These are phyloP conservation scores for Glycine tomentella DNA, from an alignment of 306 rosid genomes.

Conservation along the genomic window DNA sequence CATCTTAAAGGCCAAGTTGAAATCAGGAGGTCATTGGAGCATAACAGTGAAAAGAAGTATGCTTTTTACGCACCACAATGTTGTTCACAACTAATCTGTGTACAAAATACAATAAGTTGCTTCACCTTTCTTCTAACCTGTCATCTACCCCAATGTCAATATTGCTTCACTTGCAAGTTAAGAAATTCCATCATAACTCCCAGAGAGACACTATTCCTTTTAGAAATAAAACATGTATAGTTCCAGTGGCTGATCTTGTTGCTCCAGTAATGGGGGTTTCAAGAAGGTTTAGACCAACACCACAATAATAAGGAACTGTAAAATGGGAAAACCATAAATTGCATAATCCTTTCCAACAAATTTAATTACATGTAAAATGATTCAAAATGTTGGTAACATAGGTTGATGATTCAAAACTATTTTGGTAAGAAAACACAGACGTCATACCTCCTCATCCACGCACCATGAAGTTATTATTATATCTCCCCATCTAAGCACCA, in stretches of 20 bases:
- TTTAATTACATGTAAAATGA: constrained; percentile 43
- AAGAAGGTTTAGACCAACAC: background rate
- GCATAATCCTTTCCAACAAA: constrained; percentile 41
- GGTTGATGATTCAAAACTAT: constrained; percentile 39
- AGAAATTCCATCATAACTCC: constrained; percentile 36
- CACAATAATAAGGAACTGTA: background rate
- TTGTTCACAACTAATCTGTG: too few relatives aligned
- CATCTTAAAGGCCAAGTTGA: too few relatives aligned
- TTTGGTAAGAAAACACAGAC: constrained; percentile 19
- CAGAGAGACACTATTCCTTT: background rate
- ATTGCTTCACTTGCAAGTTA: constrained; percentile 49
- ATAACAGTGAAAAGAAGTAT: too few relatives aligned
- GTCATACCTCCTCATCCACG: constrained; percentile 31
- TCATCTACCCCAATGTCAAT: constrained; percentile 6
- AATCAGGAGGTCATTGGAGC: too few relatives aligned
- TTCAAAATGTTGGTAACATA: constrained; percentile 13
- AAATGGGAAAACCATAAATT: constrained; percentile 41
- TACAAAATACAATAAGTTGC: background rate
- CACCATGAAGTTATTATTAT: constrained; percentile 31
- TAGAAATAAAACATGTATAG: constrained; percentile 16
- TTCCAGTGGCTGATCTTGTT: background rate
- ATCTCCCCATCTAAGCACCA: constrained; percentile 20
- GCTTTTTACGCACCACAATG: too few relatives aligned
- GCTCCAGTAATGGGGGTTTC: too few relatives aligned
- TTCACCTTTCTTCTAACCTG: constrained; percentile 22